Conservation (phyloP, 2,329 filamentous ascomycete species). For the Onygenales sp. region DNA sequence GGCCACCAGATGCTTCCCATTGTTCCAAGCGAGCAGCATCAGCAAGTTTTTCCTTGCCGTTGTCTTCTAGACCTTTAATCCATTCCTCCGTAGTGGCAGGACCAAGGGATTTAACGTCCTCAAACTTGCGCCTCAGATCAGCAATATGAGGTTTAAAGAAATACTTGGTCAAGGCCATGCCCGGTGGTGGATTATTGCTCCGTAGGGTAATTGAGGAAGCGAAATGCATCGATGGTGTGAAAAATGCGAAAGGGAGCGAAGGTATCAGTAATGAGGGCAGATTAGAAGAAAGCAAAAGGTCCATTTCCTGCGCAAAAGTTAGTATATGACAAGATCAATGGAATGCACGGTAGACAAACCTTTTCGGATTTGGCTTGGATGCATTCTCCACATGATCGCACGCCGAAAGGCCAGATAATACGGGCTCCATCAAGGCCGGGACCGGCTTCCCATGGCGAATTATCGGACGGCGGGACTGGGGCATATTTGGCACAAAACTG, state of each 20-base stretch:
- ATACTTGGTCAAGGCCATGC: constrained; percentile 52
- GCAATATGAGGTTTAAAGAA: constrained; percentile 57
- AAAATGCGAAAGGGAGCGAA: constrained; percentile 60
- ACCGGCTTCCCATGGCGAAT: constrained; percentile 48
- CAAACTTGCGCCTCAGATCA: constrained; percentile 52
- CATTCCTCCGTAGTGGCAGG: constrained; percentile 63
- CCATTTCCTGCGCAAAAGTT: constrained; percentile 50
- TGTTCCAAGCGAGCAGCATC: constrained; percentile 65
- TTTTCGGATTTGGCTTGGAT: constrained; percentile 52
- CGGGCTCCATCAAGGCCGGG: constrained; percentile 53
- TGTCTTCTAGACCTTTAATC: constrained; percentile 61
- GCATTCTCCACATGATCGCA: constrained; percentile 59
- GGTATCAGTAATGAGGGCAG: constrained; percentile 53
- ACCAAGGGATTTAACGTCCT: constrained; percentile 57
- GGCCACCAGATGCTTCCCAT: constrained; percentile 47
- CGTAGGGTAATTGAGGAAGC: constrained; percentile 49
- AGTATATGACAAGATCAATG: constrained; percentile 15
- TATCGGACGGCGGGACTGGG: constrained; percentile 17
- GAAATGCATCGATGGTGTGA: constrained; percentile 53
- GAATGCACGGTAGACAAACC: constrained; percentile 40
- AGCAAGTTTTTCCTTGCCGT: constrained; percentile 51
- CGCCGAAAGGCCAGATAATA: constrained; percentile 62
- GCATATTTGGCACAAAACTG: constrained; percentile 53
- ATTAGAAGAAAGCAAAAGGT: constrained; percentile 54
- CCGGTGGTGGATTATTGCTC: constrained; percentile 33